Conservation (phyloP, 2,329 filamentous ascomycete genomes). For the Fusarium dimerum region DNA sequence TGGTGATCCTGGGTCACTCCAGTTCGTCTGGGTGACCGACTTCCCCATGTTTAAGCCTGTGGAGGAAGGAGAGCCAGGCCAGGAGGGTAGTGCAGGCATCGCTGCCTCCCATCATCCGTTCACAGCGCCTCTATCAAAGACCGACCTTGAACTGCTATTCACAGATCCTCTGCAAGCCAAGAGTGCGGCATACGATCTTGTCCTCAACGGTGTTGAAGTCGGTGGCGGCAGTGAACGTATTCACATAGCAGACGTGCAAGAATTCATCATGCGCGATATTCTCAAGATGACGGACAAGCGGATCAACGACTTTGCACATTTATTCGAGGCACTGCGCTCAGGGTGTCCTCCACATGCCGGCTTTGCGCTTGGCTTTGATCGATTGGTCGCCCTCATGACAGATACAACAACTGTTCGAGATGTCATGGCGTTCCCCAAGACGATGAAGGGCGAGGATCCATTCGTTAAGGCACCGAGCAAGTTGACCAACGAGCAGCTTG, state of each 20-base stretch:
- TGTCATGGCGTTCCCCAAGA: constrained; percentile 97
- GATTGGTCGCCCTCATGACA: constrained; percentile 78
- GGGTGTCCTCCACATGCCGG: constrained; percentile 96
- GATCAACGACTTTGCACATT: constrained; percentile 79
- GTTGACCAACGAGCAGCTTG: constrained; percentile 60
- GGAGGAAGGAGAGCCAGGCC: constrained; percentile 65
- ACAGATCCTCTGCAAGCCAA: constrained; percentile 70
- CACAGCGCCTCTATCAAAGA: constrained; percentile 74
- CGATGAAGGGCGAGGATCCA: constrained; percentile 81
- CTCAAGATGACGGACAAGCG: constrained; percentile 74
- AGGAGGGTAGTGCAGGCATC: constrained; percentile 79
- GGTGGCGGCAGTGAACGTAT: constrained; percentile 93
- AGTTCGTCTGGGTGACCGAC: constrained; percentile 82
- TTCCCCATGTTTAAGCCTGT: constrained; percentile 91
- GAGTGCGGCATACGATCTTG: constrained; percentile 93
- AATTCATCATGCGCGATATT: constrained; percentile 81
- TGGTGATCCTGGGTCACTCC: constrained; percentile 47
- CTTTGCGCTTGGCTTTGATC: constrained; percentile 89
- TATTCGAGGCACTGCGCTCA: constrained; percentile 77
- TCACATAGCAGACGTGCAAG: constrained; percentile 79
- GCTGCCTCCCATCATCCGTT: constrained; percentile 94
- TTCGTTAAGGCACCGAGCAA: constrained; percentile 76
- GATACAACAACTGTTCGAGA: constrained; percentile 79
- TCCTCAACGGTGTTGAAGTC: constrained; percentile 92
- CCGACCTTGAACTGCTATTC: constrained; percentile 74